Percentiles rank a stretch among this genome's conserved stretches.
These are phyloP conservation scores for Comarum palustre DNA, from an alignment of 306 rosid species.

Conservation along the genomic window DNA sequence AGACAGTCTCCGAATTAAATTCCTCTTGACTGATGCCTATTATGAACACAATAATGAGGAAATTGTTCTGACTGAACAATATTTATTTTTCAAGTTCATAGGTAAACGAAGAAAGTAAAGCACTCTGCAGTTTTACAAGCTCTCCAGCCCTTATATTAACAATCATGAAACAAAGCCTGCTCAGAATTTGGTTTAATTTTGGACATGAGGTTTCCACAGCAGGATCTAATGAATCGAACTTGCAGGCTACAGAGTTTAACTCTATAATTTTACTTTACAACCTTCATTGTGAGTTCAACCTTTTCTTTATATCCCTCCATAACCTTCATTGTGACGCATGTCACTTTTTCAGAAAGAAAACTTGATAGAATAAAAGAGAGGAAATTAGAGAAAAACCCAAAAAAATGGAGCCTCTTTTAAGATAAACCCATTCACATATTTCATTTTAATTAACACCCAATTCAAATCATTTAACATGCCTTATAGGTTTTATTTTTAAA, in stretches of 20 bases:
- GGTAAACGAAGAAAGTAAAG: no score
- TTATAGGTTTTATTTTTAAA: no score
- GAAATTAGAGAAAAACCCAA: no score
- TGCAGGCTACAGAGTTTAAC: not conserved
- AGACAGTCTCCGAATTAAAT: conserved; percentile 51
- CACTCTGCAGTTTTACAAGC: not conserved
- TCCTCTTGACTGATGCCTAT: conserved; percentile 64
- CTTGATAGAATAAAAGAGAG: not conserved
- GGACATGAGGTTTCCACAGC: not conserved
- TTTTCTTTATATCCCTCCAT: not conserved
- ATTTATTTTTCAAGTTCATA: not conserved
- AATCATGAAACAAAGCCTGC: not conserved
- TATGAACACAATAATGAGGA: conserved; percentile 21
- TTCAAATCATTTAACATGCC: no score
- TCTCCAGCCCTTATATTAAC: not conserved
- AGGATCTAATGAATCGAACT: not conserved
- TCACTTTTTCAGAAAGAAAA: not conserved
- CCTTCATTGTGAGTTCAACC: no score
- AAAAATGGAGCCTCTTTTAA: no score
- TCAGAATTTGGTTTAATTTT: not conserved
- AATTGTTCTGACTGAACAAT: conserved; percentile 23
- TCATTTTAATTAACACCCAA: no score
- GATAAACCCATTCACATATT: no score
- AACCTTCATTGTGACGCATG: not conserved
- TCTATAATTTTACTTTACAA: not conserved